Percentiles rank a stretch among this genome's conserved stretches.
Evolutionary conservation across 2,329 filamentous ascomycete species (phyloP).

Genomic region (Penicillium sp.): DNA sequence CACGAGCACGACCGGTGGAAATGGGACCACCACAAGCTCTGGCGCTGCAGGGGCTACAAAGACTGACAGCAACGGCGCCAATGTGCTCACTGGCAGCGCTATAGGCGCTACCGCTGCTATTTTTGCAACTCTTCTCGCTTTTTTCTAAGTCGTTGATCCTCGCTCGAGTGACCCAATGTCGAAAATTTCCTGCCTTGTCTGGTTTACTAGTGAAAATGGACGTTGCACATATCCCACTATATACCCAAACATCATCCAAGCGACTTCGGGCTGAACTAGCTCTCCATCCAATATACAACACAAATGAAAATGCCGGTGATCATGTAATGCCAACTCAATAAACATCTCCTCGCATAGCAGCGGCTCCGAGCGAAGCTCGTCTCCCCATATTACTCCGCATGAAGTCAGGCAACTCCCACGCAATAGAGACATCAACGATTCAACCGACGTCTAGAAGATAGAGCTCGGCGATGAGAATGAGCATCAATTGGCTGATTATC

Average conservation of each 20-base stretch:
- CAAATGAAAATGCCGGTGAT: background rate
- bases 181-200: background rate
- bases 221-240: background rate
- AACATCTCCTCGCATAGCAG: background rate
- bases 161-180: background rate
- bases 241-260: background rate
- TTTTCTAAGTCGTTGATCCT: constrained; percentile 7
- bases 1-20: constrained; percentile 1
- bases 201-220: background rate
- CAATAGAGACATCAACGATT: background rate
- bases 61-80: constrained; percentile 5
- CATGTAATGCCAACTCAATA: background rate
- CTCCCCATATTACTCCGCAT: background rate
- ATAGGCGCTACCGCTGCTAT: background rate
- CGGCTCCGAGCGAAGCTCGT: background rate
- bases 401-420: background rate
- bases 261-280: too few species aligned
- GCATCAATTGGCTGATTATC: constrained; percentile 17
- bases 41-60: background rate
- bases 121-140: background rate
- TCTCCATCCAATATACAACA: background rate
- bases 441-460: background rate
- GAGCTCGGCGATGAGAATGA: background rate
- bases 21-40: background rate
- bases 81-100: constrained; percentile 3